Conservation (phyloP, 106 monocot species). For the Gastrodia elata region DNA sequence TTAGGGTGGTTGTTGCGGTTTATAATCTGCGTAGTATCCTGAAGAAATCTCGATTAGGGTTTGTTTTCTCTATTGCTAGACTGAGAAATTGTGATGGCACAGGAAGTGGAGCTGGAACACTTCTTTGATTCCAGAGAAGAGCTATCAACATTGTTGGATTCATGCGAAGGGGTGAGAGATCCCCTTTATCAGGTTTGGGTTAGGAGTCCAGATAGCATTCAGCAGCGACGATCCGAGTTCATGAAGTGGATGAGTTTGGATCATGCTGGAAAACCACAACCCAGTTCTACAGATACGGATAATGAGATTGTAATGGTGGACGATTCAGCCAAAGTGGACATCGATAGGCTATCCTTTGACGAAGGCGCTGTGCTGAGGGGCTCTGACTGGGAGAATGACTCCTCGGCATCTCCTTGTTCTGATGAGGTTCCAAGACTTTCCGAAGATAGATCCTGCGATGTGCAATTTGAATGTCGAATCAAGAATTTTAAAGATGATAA, state of each 20-base stretch:
- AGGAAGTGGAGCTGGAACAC: constrained; percentile 30
- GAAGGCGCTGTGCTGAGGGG: constrained; percentile 20
- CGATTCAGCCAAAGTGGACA: background rate
- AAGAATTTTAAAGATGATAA: constrained; percentile 44
- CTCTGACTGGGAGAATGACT: constrained; percentile 14
- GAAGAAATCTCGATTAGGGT: background rate
- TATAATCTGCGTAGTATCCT: background rate
- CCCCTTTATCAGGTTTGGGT: constrained; percentile 28
- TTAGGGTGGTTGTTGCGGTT: background rate
- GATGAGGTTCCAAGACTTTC: constrained; percentile 16
- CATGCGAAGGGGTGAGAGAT: constrained; percentile 9
- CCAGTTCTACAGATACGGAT: background rate
- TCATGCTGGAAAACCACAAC: constrained; percentile 7
- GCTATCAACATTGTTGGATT: constrained; percentile 23
- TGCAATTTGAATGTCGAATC: constrained; percentile 14
- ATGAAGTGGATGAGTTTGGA: constrained; percentile 46
- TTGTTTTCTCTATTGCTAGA: background rate
- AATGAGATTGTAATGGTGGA: background rate
- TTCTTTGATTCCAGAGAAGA: constrained; percentile 71
- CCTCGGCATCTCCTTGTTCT: constrained; percentile 17
- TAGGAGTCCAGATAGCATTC: constrained; percentile 31
- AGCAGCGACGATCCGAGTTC: constrained; percentile 47
- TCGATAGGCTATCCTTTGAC: constrained; percentile 15
- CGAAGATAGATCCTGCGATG: constrained; percentile 11
- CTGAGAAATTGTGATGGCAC: constrained; percentile 5